These are phyloP conservation scores for Beauveria brongniartii DNA, from an alignment of 2,329 filamentous ascomycete genomes.

Conservation along the genomic window DNA sequence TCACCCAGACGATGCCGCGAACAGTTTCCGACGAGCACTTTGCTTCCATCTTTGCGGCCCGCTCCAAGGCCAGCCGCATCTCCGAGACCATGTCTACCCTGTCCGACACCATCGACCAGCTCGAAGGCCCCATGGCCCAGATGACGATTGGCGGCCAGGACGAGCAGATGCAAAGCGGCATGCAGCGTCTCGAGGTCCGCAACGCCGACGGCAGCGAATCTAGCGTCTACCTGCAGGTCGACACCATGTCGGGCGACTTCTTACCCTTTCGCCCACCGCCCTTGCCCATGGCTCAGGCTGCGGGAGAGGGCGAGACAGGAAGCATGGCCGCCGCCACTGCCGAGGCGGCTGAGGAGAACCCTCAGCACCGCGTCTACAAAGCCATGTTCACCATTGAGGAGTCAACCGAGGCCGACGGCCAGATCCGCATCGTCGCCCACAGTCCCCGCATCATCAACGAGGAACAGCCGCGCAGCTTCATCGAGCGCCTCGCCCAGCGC, in stretches of 20 bases:
- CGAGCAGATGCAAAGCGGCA: constrained; percentile 35
- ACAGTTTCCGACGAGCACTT: constrained; percentile 67
- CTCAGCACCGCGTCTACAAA: constrained; percentile 51
- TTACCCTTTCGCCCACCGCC: constrained; percentile 82
- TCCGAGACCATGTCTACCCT: constrained; percentile 61
- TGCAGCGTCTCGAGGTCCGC: constrained; percentile 44
- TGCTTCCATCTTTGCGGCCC: constrained; percentile 69
- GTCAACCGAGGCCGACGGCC: constrained; percentile 50
- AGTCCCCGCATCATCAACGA: constrained; percentile 50
- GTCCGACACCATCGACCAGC: constrained; percentile 48
- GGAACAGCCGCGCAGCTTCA: constrained; percentile 46
- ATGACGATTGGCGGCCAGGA: constrained; percentile 37
- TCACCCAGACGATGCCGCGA: constrained; percentile 72
- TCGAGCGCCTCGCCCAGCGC: constrained; percentile 61
- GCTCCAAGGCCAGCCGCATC: constrained; percentile 42
- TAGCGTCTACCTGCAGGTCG: constrained; percentile 57
- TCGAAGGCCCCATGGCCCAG: constrained; percentile 50
- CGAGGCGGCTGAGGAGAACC: constrained; percentile 26
- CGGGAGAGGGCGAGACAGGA: constrained; percentile 22
- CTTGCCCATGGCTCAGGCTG: constrained; percentile 53
- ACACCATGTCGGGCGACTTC: constrained; percentile 62
- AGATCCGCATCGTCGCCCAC: constrained; percentile 53
- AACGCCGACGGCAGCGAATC: constrained; percentile 49
- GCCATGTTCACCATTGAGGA: constrained; percentile 61
- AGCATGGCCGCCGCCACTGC: constrained; percentile 30